Percentiles rank a stretch among this genome's conserved stretches.
These are phyloP conservation scores for Paulownia fortunei DNA, from an alignment of 257 asterid genomes.

Conservation along the genomic window DNA sequence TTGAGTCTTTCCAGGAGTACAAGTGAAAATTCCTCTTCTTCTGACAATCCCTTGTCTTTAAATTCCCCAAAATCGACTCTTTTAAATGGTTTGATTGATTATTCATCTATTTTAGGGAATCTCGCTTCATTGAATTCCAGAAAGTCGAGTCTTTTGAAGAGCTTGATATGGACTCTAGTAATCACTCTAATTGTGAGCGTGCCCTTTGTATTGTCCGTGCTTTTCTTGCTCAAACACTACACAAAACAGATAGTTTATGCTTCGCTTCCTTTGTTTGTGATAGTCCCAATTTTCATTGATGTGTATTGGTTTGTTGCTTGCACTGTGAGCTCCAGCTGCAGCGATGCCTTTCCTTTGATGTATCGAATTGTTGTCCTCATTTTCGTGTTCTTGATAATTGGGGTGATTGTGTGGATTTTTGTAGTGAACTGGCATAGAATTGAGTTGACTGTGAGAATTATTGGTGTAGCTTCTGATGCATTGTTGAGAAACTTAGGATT, in stretches of 20 bases:
- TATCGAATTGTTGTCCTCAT: constrained; percentile 74
- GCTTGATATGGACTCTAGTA: constrained; percentile 86
- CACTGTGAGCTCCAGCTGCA: constrained; percentile 73
- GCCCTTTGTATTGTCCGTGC: constrained; percentile 67
- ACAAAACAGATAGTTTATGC: constrained; percentile 90
- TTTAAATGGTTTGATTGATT: neutral
- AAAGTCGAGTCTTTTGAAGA: constrained; percentile 52
- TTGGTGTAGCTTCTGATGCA: constrained; percentile 79
- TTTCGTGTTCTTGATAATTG: constrained; percentile 77
- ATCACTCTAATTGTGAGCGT: constrained; percentile 65
- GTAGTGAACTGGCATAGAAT: constrained; percentile 83
- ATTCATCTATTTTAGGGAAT: constrained; percentile 18
- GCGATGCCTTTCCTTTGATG: constrained; percentile 70
- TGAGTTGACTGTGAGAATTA: constrained; percentile 85
- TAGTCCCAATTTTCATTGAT: constrained; percentile 73
- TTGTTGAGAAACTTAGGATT: constrained; percentile 70
- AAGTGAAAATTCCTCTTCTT: constrained; percentile 7
- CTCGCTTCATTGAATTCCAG: constrained; percentile 39
- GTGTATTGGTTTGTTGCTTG: constrained; percentile 96
- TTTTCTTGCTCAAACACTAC: constrained; percentile 73
- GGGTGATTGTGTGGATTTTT: constrained; percentile 88
- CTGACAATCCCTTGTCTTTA: neutral
- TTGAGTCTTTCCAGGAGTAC: neutral
- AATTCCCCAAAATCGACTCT: constrained; percentile 5
- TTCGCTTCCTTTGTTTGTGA: constrained; percentile 80